Percentiles rank a stretch among this genome's conserved stretches.
Conservation (phyloP, 805 yeast genomes). For the Yamadazyma phyllophila region DNA sequence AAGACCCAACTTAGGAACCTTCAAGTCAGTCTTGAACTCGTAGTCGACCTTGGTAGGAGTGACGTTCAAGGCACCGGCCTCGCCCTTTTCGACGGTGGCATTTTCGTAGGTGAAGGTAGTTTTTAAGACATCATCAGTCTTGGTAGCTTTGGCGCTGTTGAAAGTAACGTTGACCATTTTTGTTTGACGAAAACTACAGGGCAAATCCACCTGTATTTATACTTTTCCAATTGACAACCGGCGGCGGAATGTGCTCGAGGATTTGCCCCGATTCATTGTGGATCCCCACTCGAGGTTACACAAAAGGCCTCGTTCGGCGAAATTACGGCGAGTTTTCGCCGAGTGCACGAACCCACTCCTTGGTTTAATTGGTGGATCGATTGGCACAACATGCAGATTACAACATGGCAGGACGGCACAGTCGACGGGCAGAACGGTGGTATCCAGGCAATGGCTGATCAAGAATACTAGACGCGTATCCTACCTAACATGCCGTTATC, state of each 20-base stretch:
- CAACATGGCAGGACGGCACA: too few species aligned
- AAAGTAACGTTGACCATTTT: conserved; percentile 49
- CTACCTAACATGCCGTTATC: too few species aligned
- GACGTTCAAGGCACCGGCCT: conserved; percentile 56
- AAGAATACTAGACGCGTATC: too few species aligned
- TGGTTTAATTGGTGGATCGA: background rate
- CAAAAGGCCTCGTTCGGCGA: conserved; percentile 9
- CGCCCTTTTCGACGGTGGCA: conserved; percentile 60
- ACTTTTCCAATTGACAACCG: background rate
- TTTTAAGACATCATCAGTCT: conserved; percentile 49
- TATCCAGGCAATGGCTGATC: too few species aligned
- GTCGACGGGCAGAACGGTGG: too few species aligned
- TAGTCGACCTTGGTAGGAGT: conserved; percentile 71
- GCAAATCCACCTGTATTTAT: background rate
- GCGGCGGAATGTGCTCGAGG: background rate
- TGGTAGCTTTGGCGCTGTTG: conserved; percentile 50
- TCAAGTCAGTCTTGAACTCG: conserved; percentile 81
- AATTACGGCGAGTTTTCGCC: conserved; percentile 9
- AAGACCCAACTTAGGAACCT: conserved; percentile 81
- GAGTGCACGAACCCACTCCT: conserved; percentile 1
- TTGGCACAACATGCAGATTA: too few species aligned
- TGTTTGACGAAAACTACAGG: background rate
- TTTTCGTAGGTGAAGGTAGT: conserved; percentile 72
- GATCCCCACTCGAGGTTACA: conserved; percentile 7
- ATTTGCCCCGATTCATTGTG: background rate